phyloP scores from a whole-genome alignment of 228 moss, liverwort and hornwort species.

The Sphagnum fallax region DNA sequence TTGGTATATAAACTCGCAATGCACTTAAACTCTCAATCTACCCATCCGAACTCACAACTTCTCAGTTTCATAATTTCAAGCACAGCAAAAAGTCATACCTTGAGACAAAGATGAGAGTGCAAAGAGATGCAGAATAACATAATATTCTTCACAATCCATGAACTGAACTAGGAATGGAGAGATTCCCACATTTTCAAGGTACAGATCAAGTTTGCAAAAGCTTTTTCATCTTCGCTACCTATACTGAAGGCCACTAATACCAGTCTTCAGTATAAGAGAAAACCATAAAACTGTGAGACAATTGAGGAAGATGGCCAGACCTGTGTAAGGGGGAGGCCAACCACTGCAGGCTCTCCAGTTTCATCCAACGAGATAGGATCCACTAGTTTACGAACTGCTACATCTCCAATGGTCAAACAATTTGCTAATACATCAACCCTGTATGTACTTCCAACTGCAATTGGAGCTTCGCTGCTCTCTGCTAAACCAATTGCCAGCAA shows the following conservation, averaged over 20 bases:
- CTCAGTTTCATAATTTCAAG: not conserved
- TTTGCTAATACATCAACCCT: conserved; percentile 75
- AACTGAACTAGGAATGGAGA: no score
- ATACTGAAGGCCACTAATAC: no score
- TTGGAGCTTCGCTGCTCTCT: not conserved
- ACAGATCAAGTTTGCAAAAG: no score
- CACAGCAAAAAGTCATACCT: not conserved
- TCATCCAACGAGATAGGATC: conserved; percentile 56
- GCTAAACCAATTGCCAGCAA: not conserved
- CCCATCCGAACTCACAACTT: conserved; percentile 1
- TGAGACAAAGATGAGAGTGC: not conserved
- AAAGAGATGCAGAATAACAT: not conserved
- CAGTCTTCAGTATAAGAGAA: no score
- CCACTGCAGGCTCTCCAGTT: conserved; percentile 83
- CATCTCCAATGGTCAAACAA: conserved; percentile 29
- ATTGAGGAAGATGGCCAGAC: conserved; percentile 9
- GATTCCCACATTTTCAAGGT: no score
- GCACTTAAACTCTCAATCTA: conserved; percentile 85
- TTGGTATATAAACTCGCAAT: conserved; percentile 73
- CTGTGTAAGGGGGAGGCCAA: conserved; percentile 68
- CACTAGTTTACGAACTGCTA: conserved; percentile 46
- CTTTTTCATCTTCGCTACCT: no score
- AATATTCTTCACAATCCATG: no score
- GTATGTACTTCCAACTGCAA: conserved; percentile 30
- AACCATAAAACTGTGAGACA: no score